Evolutionary conservation across 2,329 filamentous ascomycete species (phyloP).

Genomic region (Paecilomyces formosus): DNA sequence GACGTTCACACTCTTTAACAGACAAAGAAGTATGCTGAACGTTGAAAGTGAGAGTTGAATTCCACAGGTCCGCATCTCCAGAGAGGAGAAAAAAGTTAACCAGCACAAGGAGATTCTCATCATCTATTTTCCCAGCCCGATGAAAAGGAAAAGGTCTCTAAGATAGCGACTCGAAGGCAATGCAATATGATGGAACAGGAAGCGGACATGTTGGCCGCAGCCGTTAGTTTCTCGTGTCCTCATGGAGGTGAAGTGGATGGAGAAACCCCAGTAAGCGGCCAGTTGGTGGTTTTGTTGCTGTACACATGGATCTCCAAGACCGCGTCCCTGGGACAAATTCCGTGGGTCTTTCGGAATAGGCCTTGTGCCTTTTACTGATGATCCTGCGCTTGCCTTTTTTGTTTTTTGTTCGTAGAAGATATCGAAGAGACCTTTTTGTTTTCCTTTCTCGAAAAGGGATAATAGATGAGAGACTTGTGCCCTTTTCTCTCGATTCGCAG

Average conservation of each 20-base stretch:
- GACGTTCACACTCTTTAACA: neutral
- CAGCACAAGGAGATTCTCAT: neutral
- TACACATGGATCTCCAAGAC: constrained; percentile 21
- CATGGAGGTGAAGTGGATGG: constrained; percentile 32
- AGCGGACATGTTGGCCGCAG: constrained; percentile 27
- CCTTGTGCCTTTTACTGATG: constrained; percentile 17
- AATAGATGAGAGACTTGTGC: neutral
- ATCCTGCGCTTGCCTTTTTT: constrained; percentile 19
- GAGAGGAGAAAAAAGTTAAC: neutral
- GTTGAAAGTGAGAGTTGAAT: neutral
- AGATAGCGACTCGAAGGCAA: neutral
- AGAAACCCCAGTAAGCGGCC: constrained; percentile 34
- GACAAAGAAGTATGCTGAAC: neutral
- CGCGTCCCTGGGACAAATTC: neutral
- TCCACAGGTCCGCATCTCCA: neutral
- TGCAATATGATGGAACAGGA: neutral
- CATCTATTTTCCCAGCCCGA: neutral
- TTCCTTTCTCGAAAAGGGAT: too few species aligned
- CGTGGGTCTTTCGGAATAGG: constrained; percentile 16
- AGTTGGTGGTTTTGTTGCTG: constrained; percentile 6
- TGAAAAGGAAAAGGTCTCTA: neutral
- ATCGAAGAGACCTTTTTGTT: too few species aligned
- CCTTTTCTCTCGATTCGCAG: neutral
- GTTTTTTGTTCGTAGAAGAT: too few species aligned
- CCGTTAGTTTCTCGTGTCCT: constrained; percentile 37